Evolutionary conservation across 2,329 filamentous ascomycete species (phyloP).

Genomic region (Aspergillus neotritici): DNA sequence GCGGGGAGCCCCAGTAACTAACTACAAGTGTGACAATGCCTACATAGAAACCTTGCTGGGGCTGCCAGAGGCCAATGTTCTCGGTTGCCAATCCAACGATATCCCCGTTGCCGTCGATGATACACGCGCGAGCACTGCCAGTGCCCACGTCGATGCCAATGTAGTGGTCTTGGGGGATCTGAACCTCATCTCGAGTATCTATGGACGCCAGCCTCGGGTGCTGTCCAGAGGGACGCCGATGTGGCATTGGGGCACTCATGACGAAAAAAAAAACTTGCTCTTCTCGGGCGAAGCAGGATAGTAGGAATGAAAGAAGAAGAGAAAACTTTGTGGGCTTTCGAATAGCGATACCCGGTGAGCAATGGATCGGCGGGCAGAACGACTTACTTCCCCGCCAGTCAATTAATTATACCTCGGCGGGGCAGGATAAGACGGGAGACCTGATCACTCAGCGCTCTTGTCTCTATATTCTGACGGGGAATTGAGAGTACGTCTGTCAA

Average conservation of each 20-base stretch:
- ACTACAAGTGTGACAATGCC: conserved; percentile 18
- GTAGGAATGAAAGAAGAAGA: too few relatives aligned
- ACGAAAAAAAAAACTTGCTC: background rate
- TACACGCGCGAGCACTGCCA: conserved; percentile 88
- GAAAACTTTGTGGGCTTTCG: too few relatives aligned
- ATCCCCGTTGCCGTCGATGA: conserved; percentile 86
- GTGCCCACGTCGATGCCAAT: conserved; percentile 96
- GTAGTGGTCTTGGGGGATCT: conserved; percentile 55
- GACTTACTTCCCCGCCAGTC: too few relatives aligned
- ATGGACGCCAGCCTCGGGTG: conserved; percentile 34
- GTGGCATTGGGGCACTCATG: conserved; percentile 30
- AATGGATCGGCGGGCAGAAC: too few relatives aligned
- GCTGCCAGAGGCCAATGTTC: conserved; percentile 75
- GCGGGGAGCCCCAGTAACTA: too few relatives aligned
- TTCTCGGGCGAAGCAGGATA: too few relatives aligned
- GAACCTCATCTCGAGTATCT: conserved; percentile 52
- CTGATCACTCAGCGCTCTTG: background rate
- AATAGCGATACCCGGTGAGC: too few relatives aligned
- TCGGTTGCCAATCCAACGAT: conserved; percentile 69
- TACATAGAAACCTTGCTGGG: conserved; percentile 69
- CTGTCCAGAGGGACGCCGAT: conserved; percentile 28
- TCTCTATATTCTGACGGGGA: too few relatives aligned
- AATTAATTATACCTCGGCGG: background rate
- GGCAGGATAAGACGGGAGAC: background rate
- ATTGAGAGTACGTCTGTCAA: too few relatives aligned